Conservation (phyloP, 2,329 filamentous ascomycete genomes). For the Phialocephala subalpina region DNA sequence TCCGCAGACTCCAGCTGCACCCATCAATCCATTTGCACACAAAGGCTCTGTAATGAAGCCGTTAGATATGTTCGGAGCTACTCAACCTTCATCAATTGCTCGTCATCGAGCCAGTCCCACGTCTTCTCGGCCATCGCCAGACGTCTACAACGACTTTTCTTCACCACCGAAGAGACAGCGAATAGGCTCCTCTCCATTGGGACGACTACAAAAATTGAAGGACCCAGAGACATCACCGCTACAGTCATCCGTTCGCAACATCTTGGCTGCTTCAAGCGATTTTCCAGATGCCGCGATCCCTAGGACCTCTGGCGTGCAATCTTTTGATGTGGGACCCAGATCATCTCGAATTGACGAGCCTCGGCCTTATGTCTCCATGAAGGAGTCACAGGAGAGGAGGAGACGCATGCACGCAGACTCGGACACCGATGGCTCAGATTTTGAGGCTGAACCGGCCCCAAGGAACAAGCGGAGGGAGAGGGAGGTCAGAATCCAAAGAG, state of each 20-base stretch:
- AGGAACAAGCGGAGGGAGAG: conserved; percentile 14
- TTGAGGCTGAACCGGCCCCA: conserved; percentile 24
- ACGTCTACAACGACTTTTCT: conserved; percentile 36
- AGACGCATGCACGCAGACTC: conserved; percentile 20
- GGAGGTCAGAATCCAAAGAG: conserved; percentile 28
- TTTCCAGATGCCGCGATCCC: conserved; percentile 9
- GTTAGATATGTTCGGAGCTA: conserved; percentile 41
- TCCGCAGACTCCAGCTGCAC: conserved; percentile 41
- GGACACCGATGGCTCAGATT: conserved; percentile 35
- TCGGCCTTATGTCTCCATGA: conserved; percentile 38
- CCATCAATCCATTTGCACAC: conserved; percentile 41
- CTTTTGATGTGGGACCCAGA: conserved; percentile 28
- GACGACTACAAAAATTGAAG: conserved; percentile 4
- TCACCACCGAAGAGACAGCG: conserved; percentile 32
- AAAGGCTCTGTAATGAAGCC: conserved; percentile 42
- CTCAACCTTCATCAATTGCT: conserved; percentile 41
- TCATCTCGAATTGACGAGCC: conserved; percentile 29
- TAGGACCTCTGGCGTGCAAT: conserved; percentile 22
- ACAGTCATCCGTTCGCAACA: conserved; percentile 28
- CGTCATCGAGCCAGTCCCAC: conserved; percentile 36
- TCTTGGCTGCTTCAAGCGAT: conserved; percentile 26
- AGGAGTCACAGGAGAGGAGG: conserved; percentile 41
- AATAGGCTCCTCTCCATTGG: conserved; percentile 36
- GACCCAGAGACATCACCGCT: conserved; percentile 23
- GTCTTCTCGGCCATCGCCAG: conserved; percentile 42